A percentile compares a stretch with the other conserved stretches of the same genome.
Conservation (phyloP, 2,329 filamentous ascomycete species). For the Fusarium bulbicola region DNA sequence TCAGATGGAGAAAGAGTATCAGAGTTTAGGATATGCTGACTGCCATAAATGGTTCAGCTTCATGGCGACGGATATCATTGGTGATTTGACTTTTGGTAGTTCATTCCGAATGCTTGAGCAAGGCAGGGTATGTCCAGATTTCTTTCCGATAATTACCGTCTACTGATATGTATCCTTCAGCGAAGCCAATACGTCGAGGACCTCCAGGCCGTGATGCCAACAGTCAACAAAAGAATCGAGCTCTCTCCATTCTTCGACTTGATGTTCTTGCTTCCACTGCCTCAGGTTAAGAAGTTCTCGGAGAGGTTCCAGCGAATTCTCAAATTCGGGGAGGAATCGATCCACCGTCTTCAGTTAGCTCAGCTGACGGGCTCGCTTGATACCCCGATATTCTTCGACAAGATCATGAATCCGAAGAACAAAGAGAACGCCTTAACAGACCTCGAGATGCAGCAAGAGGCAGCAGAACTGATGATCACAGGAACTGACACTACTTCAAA, state of each 20-base stretch:
- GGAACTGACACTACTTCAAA: slow-evolving; percentile 1
- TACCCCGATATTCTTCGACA: background rate
- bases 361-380: background rate
- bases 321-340: background rate
- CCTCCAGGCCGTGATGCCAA: background rate
- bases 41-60: slow-evolving; percentile 1
- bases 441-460: background rate
- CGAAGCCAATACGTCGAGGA: background rate
- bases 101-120: slow-evolving; percentile 1
- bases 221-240: background rate
- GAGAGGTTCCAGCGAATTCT: background rate
- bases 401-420: background rate
- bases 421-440: background rate
- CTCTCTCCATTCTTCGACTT: background rate
- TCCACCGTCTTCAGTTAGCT: background rate
- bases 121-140: background rate
- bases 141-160: too few relatives aligned
- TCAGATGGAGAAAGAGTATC: background rate
- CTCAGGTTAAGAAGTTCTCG: background rate
- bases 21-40: background rate
- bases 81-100: background rate
- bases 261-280: background rate
- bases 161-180: too few relatives aligned
- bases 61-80: slow-evolving; percentile 9
- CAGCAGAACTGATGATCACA: background rate